Base-by-base conservation (phyloP, 345 rosid genomes). In the Syzygium oleosum region DNA sequence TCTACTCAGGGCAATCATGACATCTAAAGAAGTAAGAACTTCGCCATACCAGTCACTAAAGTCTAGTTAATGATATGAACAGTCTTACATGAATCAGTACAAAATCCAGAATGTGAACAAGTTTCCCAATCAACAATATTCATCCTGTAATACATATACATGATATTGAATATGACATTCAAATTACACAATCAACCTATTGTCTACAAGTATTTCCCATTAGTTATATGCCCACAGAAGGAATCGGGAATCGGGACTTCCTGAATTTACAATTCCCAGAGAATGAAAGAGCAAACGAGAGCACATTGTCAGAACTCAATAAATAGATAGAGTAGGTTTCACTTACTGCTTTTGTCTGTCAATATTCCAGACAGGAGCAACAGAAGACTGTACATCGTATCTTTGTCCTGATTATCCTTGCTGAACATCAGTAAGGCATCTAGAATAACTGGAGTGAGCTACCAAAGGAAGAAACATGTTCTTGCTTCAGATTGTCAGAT, bases 351-450 rank as follows among this genome's bases (percentile, higher is more conserved):
- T 90, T 88, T 92, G 89, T 93, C 95, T 15, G 93, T 98, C 90
- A 98, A 88, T 83, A 94, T 93, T 86, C 97, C 98, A 89, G 99
- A 95, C 87, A 98, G 87, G 83, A 95, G 94, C 86, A 98, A 93
- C 88, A 98, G 93, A 46, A 95, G 94, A 90, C 94, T 90, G 87
- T 92, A 96, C 87, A 95, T 49, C 34, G 91, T 89, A 90, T 95
- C 97, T 91, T 93, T 93, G 86, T 94, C 91, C 77, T 38, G 51
- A 87, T 90, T 58, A 91, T 94, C 94, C 88, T 88, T 61, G 90
- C 93, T 91, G 86, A 95, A 93, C 56, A 89, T 88, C 73, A 89
- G 88, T 85, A 98, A 91, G 86, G 94, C 94, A 90, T 96, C 98
- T 90, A 94, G 87, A 90, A 96, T 78, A 85, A 96, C 6, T 27